phyloP scores from a whole-genome alignment of 345 rosid species.

The Cardamine resedifolia region DNA sequence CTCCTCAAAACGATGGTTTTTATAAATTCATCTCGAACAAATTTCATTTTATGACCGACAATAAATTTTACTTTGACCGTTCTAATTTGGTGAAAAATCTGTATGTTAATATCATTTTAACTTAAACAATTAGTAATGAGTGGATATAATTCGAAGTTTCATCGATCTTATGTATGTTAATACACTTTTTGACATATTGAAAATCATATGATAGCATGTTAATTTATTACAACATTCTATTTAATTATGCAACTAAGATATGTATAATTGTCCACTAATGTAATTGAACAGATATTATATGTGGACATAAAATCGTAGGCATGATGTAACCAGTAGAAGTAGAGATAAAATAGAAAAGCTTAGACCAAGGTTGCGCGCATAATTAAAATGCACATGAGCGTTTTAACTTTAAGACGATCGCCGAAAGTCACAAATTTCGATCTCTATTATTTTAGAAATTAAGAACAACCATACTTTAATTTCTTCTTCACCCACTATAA shows the following conservation, averaged over 20 bases:
- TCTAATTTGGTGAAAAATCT: too few species aligned
- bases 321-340: not conserved
- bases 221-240: not conserved
- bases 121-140: too few species aligned
- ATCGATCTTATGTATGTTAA: too few species aligned
- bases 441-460: conserved; percentile 5
- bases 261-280: conserved; percentile 1
- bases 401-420: conserved; percentile 23
- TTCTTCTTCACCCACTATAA: conserved; percentile 22
- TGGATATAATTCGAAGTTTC: too few species aligned
- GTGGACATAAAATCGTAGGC: conserved; percentile 7
- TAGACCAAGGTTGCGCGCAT: conserved; percentile 22
- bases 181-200: not conserved
- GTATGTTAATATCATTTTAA: too few species aligned
- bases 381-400: conserved; percentile 37
- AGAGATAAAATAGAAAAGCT: not conserved
- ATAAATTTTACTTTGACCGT: too few species aligned
- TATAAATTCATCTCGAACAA: not conserved
- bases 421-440: conserved; percentile 29
- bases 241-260: not conserved
- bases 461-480: conserved; percentile 23
- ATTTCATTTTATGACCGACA: not conserved
- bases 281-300: not conserved
- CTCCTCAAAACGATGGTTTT: too few species aligned
- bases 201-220: not conserved